These are phyloP conservation scores for Pichia inconspicua DNA, from an alignment of 1,139 yeast species.

Conservation along the genomic window DNA sequence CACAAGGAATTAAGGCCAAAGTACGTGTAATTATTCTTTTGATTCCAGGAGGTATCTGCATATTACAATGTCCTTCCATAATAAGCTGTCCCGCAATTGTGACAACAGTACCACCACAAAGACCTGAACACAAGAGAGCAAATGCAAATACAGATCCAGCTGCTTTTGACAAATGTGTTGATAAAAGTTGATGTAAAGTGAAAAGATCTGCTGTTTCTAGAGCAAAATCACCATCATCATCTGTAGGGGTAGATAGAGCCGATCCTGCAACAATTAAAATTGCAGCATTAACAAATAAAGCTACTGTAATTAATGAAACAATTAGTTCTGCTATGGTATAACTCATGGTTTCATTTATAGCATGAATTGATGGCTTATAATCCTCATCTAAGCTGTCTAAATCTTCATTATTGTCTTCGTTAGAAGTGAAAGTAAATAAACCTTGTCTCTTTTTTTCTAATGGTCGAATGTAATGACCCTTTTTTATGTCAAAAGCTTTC, in stretches of 20 bases:
- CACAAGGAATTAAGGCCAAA: slow-evolving; percentile 83
- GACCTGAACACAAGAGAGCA: slow-evolving; percentile 91
- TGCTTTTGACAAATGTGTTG: slow-evolving; percentile 69
- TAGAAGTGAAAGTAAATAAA: slow-evolving; percentile 16
- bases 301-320: slow-evolving; percentile 68
- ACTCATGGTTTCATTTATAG: slow-evolving; percentile 61
- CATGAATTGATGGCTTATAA: slow-evolving; percentile 62
- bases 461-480: slow-evolving; percentile 43
- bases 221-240: slow-evolving; percentile 47
- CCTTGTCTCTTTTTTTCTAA: slow-evolving; percentile 12
- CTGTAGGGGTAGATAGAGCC: slow-evolving; percentile 58
- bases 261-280: slow-evolving; percentile 83
- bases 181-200: slow-evolving; percentile 71
- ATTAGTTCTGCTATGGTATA: slow-evolving; percentile 72
- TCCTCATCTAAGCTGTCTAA: slow-evolving; percentile 11
- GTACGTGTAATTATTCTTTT: slow-evolving; percentile 77
- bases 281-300: slow-evolving; percentile 78
- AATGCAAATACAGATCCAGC: slow-evolving; percentile 91
- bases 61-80: slow-evolving; percentile 81
- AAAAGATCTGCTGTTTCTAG: slow-evolving; percentile 63
- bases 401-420: slow-evolving; percentile 3
- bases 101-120: slow-evolving; percentile 96
- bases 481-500: slow-evolving; percentile 66
- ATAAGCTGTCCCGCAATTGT: slow-evolving; percentile 97
- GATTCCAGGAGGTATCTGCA: slow-evolving; percentile 82